Evolutionary conservation across 2,329 filamentous ascomycete species (phyloP).

Genomic region (Raffaelea arxii): DNA sequence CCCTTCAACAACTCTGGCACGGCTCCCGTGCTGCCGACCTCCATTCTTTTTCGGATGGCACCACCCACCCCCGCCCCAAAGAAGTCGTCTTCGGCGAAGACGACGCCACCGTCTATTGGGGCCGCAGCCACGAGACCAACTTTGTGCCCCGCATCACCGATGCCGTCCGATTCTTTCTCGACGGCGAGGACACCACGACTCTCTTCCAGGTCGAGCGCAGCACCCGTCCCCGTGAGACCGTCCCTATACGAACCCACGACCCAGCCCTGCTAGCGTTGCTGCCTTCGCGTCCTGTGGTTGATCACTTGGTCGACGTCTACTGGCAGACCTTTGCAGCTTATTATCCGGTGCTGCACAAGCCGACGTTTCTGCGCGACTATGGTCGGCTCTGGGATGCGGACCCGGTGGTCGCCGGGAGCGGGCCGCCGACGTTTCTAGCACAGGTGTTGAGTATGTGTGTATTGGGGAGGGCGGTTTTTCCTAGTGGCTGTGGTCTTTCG

Average conservation of each 20-base stretch:
- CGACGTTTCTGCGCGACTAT: neutral
- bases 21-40: neutral
- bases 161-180: neutral
- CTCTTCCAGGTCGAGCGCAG: slow-evolving; percentile 1
- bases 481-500: too few relatives aligned
- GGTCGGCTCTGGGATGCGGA: neutral
- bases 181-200: neutral
- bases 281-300: neutral
- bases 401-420: neutral
- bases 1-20: slow-evolving; percentile 2
- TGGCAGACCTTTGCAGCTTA: neutral
- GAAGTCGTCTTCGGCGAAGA: slow-evolving; percentile 4
- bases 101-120: slow-evolving; percentile 3
- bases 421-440: neutral
- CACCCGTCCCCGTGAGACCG: slow-evolving; percentile 1
- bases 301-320: neutral
- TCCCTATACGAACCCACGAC: neutral
- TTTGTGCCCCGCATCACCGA: slow-evolving; percentile 2
- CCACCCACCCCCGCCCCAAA: neutral
- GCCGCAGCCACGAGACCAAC: slow-evolving; percentile 4
- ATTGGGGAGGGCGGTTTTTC: neutral
- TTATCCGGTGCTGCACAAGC: neutral
- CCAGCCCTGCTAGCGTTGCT: neutral
- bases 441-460: slow-evolving; percentile 2
- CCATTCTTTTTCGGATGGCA: neutral